A percentile compares a stretch with the other conserved stretches of the same genome.
These are phyloP conservation scores for Talaromyces liani DNA, from an alignment of 495 filamentous ascomycete genomes.

Conservation along the genomic window DNA sequence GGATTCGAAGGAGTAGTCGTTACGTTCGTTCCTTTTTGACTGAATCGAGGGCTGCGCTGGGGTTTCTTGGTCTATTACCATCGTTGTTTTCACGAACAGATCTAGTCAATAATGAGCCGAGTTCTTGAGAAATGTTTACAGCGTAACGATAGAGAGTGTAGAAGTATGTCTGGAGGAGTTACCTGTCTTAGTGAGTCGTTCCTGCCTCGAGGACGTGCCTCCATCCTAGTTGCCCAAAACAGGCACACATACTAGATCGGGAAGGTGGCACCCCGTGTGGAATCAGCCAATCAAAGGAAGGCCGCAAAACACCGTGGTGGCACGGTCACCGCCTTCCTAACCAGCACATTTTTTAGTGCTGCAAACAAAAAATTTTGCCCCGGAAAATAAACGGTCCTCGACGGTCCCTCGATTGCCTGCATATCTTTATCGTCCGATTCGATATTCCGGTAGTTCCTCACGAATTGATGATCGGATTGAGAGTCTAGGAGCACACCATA, in stretches of 20 bases:
- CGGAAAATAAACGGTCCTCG: not conserved
- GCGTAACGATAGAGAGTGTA: not conserved
- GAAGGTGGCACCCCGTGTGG: not conserved
- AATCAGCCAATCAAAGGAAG: not conserved
- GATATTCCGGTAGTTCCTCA: not conserved
- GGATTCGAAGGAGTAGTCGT: not conserved
- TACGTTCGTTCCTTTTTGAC: not conserved
- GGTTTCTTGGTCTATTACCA: not conserved
- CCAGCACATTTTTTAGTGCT: not conserved
- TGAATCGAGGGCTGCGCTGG: not conserved
- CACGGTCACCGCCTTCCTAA: constrained; percentile 2
- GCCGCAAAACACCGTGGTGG: not conserved
- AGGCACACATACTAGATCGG: not conserved
- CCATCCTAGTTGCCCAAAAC: not conserved
- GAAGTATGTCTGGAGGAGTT: not conserved
- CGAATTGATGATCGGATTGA: not conserved
- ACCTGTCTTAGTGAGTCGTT: not conserved
- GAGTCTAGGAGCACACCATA: not conserved
- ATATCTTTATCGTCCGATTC: not conserved
- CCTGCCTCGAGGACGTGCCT: not conserved
- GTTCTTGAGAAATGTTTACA: not conserved
- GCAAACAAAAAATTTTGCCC: not conserved
- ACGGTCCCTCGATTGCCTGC: not conserved
- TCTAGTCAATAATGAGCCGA: not conserved
- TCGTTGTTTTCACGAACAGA: not conserved